phyloP scores from a whole-genome alignment of 345 rosid genomes.

The Populus nigra region DNA sequence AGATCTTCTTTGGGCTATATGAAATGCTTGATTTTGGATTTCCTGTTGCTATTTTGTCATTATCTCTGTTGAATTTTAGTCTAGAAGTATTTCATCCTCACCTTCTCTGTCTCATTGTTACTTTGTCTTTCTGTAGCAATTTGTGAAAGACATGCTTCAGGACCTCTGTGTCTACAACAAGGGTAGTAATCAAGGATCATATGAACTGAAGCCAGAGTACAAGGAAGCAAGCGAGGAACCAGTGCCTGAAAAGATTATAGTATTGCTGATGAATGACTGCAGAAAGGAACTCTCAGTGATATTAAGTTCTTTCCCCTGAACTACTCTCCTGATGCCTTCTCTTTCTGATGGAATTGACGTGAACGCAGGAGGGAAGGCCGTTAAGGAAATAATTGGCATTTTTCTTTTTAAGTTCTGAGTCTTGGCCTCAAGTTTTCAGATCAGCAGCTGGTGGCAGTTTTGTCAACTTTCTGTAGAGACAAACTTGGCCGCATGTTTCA shows the following conservation, averaged over 20 bases:
- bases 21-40: background rate
- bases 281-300: background rate
- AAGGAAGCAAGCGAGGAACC: constrained; percentile 51
- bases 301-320: background rate
- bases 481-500: background rate
- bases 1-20: background rate
- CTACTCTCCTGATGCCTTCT: background rate
- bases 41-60: background rate
- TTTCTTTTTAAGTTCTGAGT: background rate
- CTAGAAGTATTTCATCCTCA: background rate
- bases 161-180: constrained; percentile 88
- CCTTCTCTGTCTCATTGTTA: background rate
- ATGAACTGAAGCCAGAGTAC: constrained; percentile 90
- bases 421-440: background rate
- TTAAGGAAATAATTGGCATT: background rate
- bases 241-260: constrained; percentile 17
- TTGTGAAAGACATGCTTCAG: constrained; percentile 73
- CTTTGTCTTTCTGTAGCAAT: constrained; percentile 52
- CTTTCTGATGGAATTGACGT: background rate
- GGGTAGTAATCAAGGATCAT: constrained; percentile 83
- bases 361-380: background rate
- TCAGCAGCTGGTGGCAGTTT: background rate
- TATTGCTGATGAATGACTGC: background rate
- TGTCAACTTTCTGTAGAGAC: background rate
- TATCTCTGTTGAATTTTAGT: background rate